phyloP scores from a whole-genome alignment of 805 yeast species.

The Metschnikowia dekortorum region DNA sequence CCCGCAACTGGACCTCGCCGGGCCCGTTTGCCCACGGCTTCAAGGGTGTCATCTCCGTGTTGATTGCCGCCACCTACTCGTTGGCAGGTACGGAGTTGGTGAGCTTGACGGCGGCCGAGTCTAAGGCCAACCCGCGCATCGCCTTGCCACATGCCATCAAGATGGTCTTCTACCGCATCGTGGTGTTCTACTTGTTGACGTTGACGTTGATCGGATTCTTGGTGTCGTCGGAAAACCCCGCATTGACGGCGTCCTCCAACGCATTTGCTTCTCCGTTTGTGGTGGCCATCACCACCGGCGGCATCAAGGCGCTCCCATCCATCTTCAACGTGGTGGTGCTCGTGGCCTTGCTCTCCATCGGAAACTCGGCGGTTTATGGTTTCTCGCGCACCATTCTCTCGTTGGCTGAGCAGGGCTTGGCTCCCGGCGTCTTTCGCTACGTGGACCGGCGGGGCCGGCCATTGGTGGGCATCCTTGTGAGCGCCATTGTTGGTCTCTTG shows the following conservation, averaged over 20 bases:
- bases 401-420: constrained; percentile 38
- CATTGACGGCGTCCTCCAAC: constrained; percentile 24
- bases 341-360: constrained; percentile 39
- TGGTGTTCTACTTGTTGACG: constrained; percentile 38
- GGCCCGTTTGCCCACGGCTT: constrained; percentile 34
- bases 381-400: constrained; percentile 39
- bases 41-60: constrained; percentile 36
- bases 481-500: constrained; percentile 34
- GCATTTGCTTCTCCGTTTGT: constrained; percentile 41
- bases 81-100: constrained; percentile 42
- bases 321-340: constrained; percentile 40
- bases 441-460: constrained; percentile 41
- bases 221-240: constrained; percentile 29
- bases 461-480: constrained; percentile 30
- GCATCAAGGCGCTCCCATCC: constrained; percentile 39
- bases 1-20: constrained; percentile 33
- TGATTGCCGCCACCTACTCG: constrained; percentile 39
- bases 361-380: constrained; percentile 42
- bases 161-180: constrained; percentile 40
- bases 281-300: constrained; percentile 38
- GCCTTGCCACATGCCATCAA: constrained; percentile 40
- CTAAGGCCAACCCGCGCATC: constrained; percentile 33
- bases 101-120: constrained; percentile 37
- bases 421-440: constrained; percentile 30
- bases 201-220: constrained; percentile 38